Conservation (phyloP, 768 basidiomycete species). For the Boletus coccyginus region DNA sequence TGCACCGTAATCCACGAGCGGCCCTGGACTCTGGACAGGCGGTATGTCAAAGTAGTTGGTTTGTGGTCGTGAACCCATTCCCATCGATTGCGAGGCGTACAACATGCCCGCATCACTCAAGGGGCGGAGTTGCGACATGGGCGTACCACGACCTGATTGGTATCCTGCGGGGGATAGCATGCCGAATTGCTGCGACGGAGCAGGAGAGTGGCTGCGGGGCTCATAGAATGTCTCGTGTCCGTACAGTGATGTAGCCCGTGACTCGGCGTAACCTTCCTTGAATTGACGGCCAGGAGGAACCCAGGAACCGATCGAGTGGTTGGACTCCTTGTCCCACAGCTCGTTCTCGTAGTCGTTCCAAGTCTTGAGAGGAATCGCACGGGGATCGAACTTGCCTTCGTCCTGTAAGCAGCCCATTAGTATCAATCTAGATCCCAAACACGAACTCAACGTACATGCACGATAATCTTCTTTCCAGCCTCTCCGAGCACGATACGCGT, state of each 20-base stretch:
- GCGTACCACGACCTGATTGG: conserved; percentile 76
- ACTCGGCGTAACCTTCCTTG: conserved; percentile 75
- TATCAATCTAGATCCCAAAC: not conserved
- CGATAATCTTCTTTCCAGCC: conserved; percentile 90
- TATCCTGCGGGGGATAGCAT: conserved; percentile 61
- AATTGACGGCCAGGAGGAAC: conserved; percentile 71
- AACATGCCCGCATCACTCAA: conserved; percentile 36
- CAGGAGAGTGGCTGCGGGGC: conserved; percentile 68
- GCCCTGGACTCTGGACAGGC: conserved; percentile 48
- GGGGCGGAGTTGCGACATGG: conserved; percentile 45
- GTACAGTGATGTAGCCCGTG: conserved; percentile 75
- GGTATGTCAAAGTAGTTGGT: conserved; percentile 79
- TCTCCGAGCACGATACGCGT: conserved; percentile 94
- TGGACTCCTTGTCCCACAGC: conserved; percentile 96
- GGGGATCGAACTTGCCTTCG: conserved; percentile 96
- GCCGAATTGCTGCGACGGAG: conserved; percentile 61
- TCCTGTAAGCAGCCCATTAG: conserved; percentile 51
- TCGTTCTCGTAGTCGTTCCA: conserved; percentile 98
- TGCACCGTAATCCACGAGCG: conserved; percentile 39
- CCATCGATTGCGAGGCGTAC: conserved; percentile 61
- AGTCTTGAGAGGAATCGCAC: conserved; percentile 89
- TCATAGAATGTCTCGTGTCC: conserved; percentile 89
- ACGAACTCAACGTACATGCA: conserved; percentile 63
- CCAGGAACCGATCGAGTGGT: conserved; percentile 94
- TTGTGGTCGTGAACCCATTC: conserved; percentile 63